phyloP scores from a whole-genome alignment of 2,329 filamentous ascomycete genomes.

The Aspergillaceae sp. region DNA sequence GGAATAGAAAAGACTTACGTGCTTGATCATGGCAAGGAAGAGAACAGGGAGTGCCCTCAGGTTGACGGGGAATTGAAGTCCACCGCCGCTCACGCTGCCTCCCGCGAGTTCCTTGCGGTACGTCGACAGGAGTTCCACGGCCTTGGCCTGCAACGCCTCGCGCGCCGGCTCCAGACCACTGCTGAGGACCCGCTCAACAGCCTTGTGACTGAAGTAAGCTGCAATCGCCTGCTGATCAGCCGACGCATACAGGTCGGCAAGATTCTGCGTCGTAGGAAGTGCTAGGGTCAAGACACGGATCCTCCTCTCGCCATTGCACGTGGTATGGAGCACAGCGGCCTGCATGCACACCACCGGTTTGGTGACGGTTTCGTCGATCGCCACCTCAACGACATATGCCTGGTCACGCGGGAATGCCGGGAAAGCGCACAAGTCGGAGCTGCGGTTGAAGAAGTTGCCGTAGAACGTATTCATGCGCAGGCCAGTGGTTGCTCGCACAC shows the following conservation, averaged over 20 bases:
- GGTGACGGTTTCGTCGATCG: slow-evolving; percentile 87
- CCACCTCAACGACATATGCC: slow-evolving; percentile 94
- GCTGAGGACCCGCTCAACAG: slow-evolving; percentile 79
- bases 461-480: slow-evolving; percentile 97
- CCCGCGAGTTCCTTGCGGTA: slow-evolving; percentile 96
- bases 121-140: slow-evolving; percentile 84
- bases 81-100: slow-evolving; percentile 85
- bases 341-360: slow-evolving; percentile 91
- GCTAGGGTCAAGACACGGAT: slow-evolving; percentile 92
- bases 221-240: slow-evolving; percentile 91
- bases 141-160: slow-evolving; percentile 82
- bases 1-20: slow-evolving; percentile 49
- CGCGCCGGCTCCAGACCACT: slow-evolving; percentile 82
- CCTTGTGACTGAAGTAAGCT: slow-evolving; percentile 94
- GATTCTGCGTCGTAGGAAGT: slow-evolving; percentile 80
- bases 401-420: slow-evolving; percentile 96
- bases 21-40: slow-evolving; percentile 92
- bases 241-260: slow-evolving; percentile 87
- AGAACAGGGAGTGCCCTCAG: slow-evolving; percentile 78
- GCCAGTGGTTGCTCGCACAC: slow-evolving; percentile 89
- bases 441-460: slow-evolving; percentile 98
- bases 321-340: slow-evolving; percentile 91
- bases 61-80: slow-evolving; percentile 89
- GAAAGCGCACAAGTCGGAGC: slow-evolving; percentile 94
- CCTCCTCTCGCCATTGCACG: slow-evolving; percentile 90